Conservation (phyloP, 768 basidiomycete species). For the Paxillus involutus region DNA sequence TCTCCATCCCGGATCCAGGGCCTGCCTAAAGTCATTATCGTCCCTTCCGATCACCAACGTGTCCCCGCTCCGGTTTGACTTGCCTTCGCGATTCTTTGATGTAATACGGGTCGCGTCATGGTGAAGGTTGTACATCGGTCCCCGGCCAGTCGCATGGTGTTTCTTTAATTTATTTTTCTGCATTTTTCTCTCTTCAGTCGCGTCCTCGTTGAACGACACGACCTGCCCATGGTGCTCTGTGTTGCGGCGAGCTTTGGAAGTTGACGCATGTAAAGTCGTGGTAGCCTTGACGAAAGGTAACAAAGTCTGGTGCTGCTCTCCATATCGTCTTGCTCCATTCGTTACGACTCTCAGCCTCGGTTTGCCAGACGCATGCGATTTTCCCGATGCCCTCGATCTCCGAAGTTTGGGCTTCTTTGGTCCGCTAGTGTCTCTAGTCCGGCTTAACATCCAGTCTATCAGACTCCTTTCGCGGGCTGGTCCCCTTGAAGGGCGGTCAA, state of each 20-base stretch:
- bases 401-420: constrained; percentile 17
- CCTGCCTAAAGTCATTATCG: constrained; percentile 42
- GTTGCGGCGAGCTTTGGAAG: constrained; percentile 5
- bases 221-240: constrained; percentile 10
- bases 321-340: constrained; percentile 32
- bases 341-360: constrained; percentile 39
- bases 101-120: constrained; percentile 38
- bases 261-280: background rate
- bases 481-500: constrained; percentile 19
- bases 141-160: constrained; percentile 27
- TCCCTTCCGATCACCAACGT: constrained; percentile 44
- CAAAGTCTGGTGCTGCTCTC: constrained; percentile 37
- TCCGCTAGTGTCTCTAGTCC: constrained; percentile 30
- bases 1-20: constrained; percentile 40
- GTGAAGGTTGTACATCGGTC: constrained; percentile 39
- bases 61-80: constrained; percentile 7
- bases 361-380: constrained; percentile 4
- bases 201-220: constrained; percentile 7
- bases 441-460: constrained; percentile 70
- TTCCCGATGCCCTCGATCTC: constrained; percentile 12
- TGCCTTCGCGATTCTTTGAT: constrained; percentile 21
- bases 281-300: constrained; percentile 34
- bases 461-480: constrained; percentile 43
- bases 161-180: constrained; percentile 27
- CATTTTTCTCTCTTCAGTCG: constrained; percentile 5